Evolutionary conservation across 441 rosid species (phyloP), one percentile per base, ranked within the genome.

Genomic region (Jatropha podagrica): DNA sequence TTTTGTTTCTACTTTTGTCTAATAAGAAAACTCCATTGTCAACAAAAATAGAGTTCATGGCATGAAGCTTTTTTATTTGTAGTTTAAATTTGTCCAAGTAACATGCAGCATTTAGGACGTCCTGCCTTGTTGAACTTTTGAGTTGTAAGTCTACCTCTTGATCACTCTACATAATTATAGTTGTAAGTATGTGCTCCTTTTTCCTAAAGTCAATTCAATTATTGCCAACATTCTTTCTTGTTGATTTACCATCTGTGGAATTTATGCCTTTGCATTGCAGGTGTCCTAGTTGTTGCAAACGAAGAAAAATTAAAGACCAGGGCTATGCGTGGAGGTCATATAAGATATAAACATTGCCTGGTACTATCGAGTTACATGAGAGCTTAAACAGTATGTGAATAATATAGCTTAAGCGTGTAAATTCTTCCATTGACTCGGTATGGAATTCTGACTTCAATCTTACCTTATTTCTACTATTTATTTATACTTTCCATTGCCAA

Each of bases 81-180:
- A 49, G 54, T 62, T 73, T 38, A 8, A 69, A 75, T 76, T 69
- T 64, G 20, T 56, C 37, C 18, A 9, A 13, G 20, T 63, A 12
- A 48, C 26, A 13, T 78, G 56, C 71, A 78, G 68, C 38, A 68
- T 75, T 56, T 40, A 56, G 58, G 69, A 65, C 17, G 68, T 63
- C 65, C 13, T 41, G 14, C 56, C 8, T 48, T 40, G n/a, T 12
- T 40, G 74, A 69, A 15, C 46, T 40, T 49, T 60, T 56, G 67
- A 27, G 54, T 52, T 65, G 71, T 73, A 75, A 56, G 42, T 5
- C 41, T 59, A 48, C 55, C 26, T 51, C 15, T 5, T 60, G 20
- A 56, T 68, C 11, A 23, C 14, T 41, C 13, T 37, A 41, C 64
- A 27, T 15, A 58, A 27, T 46, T 48, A 40, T 40, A 7, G 68